phyloP scores from a whole-genome alignment of 306 rosid species.

The Cucurbita pepo region DNA sequence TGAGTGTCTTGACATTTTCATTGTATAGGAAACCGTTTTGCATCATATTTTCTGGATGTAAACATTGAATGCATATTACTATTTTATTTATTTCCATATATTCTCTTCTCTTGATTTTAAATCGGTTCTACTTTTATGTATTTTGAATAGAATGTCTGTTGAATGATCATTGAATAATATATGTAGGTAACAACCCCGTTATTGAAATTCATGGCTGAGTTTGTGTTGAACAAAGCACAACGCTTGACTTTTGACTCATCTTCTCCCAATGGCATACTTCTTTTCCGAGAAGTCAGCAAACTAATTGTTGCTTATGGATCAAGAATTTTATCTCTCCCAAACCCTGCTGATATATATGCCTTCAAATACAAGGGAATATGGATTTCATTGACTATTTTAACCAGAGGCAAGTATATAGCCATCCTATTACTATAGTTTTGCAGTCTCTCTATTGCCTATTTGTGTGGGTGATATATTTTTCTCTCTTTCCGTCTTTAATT shows the following conservation, averaged over 20 bases:
- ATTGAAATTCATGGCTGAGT: constrained; percentile 94
- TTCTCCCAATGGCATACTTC: constrained; percentile 98
- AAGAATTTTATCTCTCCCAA: constrained; percentile 79
- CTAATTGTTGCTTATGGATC: constrained; percentile 90
- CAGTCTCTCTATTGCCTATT: background rate
- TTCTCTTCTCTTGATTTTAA: background rate
- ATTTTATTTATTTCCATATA: background rate
- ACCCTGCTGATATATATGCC: constrained; percentile 68
- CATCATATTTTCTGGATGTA: background rate
- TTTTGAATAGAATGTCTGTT: background rate
- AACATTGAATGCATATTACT: background rate
- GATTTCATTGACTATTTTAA: constrained; percentile 67
- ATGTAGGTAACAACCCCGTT: constrained; percentile 90
- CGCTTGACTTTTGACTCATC: constrained; percentile 96
- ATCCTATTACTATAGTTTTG: constrained; percentile 5
- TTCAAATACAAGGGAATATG: constrained; percentile 96
- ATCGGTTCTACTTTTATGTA: background rate
- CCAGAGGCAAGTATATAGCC: constrained; percentile 52
- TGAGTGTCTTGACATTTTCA: background rate
- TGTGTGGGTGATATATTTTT: background rate
- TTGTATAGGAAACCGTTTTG: background rate
- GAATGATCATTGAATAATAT: background rate
- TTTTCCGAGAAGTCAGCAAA: constrained; percentile 97
- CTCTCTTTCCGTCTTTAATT: background rate
- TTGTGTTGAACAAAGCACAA: constrained; percentile 91